These are phyloP conservation scores for Imleria badia DNA, from an alignment of 768 basidiomycete species.

Conservation along the genomic window DNA sequence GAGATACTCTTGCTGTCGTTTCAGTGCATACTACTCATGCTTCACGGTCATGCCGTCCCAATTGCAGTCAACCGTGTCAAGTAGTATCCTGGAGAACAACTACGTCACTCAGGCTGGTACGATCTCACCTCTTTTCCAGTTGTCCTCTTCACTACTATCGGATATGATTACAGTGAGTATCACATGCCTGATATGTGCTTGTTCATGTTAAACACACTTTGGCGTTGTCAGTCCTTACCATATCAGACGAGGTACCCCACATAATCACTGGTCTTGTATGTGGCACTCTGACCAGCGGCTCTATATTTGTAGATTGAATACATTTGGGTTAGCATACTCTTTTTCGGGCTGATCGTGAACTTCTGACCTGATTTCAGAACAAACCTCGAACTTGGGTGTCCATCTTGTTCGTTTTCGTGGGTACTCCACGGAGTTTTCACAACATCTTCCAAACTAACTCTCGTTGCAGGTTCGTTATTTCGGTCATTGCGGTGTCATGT, in stretches of 20 bases:
- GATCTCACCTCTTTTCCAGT: background rate
- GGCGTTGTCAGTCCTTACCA: background rate
- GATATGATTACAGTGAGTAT: slow-evolving; percentile 1
- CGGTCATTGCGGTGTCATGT: slow-evolving; percentile 3
- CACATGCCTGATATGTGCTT: background rate
- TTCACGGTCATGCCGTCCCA: background rate
- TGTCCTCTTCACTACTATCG: background rate
- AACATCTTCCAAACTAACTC: background rate
- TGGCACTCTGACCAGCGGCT: too few relatives aligned
- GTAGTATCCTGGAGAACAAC: background rate
- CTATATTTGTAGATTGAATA: background rate
- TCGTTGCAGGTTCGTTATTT: slow-evolving; percentile 3
- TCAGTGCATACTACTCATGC: background rate
- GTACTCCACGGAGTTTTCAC: background rate
- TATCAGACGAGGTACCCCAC: background rate
- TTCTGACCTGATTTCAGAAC: background rate
- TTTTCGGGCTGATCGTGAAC: too few relatives aligned
- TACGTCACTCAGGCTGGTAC: background rate
- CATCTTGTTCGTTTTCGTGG: background rate
- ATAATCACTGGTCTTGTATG: background rate
- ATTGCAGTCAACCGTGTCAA: background rate
- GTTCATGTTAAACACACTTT: background rate
- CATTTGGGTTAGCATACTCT: background rate
- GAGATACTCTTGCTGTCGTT: background rate
- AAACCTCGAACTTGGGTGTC: slow-evolving; percentile 1